Conservation (phyloP, 176 grass and related monocot genomes). For the Juncus effusus region DNA sequence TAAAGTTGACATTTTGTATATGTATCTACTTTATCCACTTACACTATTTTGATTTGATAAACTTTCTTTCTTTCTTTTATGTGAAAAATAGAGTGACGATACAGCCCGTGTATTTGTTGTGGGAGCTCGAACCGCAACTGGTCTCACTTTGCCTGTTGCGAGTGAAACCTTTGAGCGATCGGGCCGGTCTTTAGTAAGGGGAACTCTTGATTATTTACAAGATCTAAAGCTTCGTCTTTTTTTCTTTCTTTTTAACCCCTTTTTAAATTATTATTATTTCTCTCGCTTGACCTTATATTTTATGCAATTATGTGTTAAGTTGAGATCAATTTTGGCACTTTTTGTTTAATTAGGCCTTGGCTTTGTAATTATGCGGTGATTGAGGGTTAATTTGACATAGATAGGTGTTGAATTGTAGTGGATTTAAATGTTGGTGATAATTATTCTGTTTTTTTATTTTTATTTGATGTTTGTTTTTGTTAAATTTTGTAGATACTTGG, state of each 20-base stretch:
- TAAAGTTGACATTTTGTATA: no score
- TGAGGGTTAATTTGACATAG: no score
- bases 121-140: conserved; percentile 74
- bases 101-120: conserved; percentile 73
- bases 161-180: conserved; percentile 99
- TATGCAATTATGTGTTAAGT: conserved; percentile 2
- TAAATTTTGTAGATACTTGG: conserved; percentile 90
- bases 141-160: conserved; percentile 78
- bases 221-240: conserved; percentile 94
- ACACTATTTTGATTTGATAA: no score
- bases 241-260: background rate
- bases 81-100: conserved; percentile 70
- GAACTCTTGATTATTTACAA: conserved; percentile 97
- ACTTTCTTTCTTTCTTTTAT: no score
- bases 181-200: conserved; percentile 81
- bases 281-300: conserved; percentile 2
- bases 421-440: conserved; percentile 1
- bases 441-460: background rate
- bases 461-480: background rate
- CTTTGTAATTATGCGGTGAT: no score
- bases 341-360: no score
- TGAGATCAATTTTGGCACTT: no score
- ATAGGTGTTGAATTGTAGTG: no score
- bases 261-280: no score
- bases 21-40: no score